Conservation (phyloP, 352 stramenopile genomes). For the Globisporangium heterothallicum region DNA sequence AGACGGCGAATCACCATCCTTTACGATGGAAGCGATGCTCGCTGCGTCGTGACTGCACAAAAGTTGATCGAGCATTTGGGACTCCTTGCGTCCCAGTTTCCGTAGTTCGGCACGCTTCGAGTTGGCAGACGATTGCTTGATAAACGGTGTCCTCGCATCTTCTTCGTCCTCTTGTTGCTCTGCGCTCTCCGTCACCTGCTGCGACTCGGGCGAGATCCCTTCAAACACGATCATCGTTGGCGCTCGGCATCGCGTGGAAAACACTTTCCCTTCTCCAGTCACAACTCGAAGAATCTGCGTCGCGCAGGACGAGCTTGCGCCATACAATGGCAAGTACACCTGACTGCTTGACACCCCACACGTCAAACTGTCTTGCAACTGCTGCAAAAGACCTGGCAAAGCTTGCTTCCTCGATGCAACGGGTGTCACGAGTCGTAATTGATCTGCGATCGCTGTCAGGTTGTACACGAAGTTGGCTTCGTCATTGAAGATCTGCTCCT, state of each 20-base stretch:
- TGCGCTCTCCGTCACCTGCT: not conserved
- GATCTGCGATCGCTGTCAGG: conserved; percentile 25
- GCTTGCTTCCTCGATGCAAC: conserved; percentile 6
- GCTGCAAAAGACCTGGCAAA: conserved; percentile 11
- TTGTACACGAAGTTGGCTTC: conserved; percentile 29
- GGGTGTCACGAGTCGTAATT: conserved; percentile 18
- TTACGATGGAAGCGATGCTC: not conserved
- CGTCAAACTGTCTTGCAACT: conserved; percentile 16
- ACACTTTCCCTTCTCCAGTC: conserved; percentile 29
- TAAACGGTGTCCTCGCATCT: not conserved
- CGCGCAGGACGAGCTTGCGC: not conserved
- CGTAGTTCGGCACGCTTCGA: conserved; percentile 12
- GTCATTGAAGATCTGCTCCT: conserved; percentile 24
- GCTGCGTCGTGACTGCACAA: conserved; percentile 19
- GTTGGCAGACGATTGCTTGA: not conserved
- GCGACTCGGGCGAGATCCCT: conserved; percentile 6
- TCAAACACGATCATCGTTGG: conserved; percentile 41
- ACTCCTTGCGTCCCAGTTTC: conserved; percentile 19
- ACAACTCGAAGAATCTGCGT: conserved; percentile 24
- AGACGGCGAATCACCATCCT: not conserved
- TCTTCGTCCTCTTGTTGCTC: conserved; percentile 9
- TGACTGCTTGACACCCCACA: not conserved
- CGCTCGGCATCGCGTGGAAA: conserved; percentile 25
- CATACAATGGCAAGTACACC: conserved; percentile 17
- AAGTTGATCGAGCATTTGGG: conserved; percentile 24